Evolutionary conservation across 345 rosid genomes (phyloP).

Genomic region (Linum usitatissimum): DNA sequence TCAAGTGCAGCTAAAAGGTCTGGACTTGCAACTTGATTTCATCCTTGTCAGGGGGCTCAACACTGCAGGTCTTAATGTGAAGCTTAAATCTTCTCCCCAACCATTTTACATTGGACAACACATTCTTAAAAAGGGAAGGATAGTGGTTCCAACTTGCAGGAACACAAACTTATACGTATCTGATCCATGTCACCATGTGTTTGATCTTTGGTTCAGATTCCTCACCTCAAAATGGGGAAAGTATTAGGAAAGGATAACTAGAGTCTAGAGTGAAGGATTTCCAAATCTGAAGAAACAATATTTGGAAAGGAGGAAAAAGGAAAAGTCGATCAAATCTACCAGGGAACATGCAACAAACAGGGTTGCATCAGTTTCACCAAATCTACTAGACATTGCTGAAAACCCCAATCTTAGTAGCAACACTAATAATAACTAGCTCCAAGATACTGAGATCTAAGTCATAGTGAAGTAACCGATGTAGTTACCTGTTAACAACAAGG

Average conservation of each 20-base stretch:
- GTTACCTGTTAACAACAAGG: conserved; percentile 60
- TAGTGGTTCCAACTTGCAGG: neutral
- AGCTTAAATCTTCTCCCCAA: neutral
- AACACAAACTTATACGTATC: neutral
- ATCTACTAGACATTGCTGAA: neutral
- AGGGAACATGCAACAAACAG: neutral
- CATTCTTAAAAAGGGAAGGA: too few relatives aligned
- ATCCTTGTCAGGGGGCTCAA: neutral
- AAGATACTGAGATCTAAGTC: neutral
- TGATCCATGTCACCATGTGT: neutral
- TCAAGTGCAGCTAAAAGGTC: neutral
- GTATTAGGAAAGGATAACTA: neutral
- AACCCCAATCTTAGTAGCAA: neutral
- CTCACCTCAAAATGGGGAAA: neutral
- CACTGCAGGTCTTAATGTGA: neutral
- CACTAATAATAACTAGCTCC: neutral
- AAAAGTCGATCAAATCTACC: neutral
- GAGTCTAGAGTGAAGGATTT: neutral
- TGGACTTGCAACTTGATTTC: neutral
- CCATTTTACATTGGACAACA: too few relatives aligned
- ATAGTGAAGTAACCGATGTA: neutral
- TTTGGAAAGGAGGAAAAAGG: neutral
- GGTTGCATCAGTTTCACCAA: neutral
- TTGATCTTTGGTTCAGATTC: too few relatives aligned
- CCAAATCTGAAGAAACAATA: neutral